Evolutionary conservation across 192 early-diverging fungal genomes (phyloP), one percentile per base, ranked within the genome.

Genomic region (Coemansia sp.): DNA sequence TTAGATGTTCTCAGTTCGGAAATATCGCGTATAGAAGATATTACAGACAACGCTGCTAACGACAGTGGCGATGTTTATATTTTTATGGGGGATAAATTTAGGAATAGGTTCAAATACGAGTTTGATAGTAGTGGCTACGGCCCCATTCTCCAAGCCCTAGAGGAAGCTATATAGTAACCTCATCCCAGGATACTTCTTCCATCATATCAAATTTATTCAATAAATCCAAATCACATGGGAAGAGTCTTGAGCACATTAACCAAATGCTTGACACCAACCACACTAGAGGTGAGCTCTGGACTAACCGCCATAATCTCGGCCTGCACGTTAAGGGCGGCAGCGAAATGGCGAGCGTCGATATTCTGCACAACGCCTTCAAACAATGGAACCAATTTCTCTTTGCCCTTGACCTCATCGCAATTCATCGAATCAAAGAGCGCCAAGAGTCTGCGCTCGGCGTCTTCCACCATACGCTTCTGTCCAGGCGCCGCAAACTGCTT

Each of bases 341-440:
- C 58, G 64, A 81, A 90, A 58, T 91, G 87, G 6, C 70, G 66
- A 1, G 66, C 28, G 59, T 86, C 78, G 38, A 89, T 48, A 14
- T 79, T 84, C 79, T 88, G 88, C 13, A 88, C 84, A 25, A 94
- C 63, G 42, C 85, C 72, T 3, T 84, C 61, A 74, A 94, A 85
- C 61, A 85, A 76, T 0, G 83, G 86, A 23, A 85, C 59, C 58
- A 70, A 14, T 39, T 56, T 69, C n/a, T 94, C 86, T 16, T 82
- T 82, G 25, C 66, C 70, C 1, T 87, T 84, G 6, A 95, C 72
- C 57, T 89, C 87, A 26, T 86, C 88, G 69, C 89, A 89, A 73
- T 96, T 95, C 83, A 96, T 77, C 78, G 87, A 84, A 76, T 96
- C 96, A 75, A 93, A 93, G 47, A 98, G 66, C 6, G 78, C 75